Base-by-base conservation (phyloP, 2,329 filamentous ascomycete species). In the Penicillium brevicompactum region DNA sequence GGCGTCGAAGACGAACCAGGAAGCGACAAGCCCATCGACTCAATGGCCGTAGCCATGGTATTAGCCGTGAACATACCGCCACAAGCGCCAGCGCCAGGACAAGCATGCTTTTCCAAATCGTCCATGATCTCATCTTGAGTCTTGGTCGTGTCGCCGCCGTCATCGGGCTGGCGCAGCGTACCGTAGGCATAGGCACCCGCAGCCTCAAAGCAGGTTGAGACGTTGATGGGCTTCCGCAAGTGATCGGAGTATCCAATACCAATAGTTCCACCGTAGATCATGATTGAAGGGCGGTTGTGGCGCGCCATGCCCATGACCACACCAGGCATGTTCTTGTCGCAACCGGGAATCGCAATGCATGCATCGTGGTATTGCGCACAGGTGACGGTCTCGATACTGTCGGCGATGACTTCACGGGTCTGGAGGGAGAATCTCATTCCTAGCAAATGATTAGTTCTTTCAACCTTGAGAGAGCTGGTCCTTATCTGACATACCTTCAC, bases 281-380 rank as follows among this genome's bases (percentile, higher is more conserved):
- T 96, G 70, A 97, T 80, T 46, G 91, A 94, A 4, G 93, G 93
- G 9, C 93, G 84, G 75, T 97, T 97, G 76, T 95, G 91, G 54
- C 93, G 85, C 13, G 90, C 91, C 69, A 94, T 92, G 0, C 90
- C 92, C 87, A 96, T 96, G 67, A 92, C 79, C 11, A 94, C 90
- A 75, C 90, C 90, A 1, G 92, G 92, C 94, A 99, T 97, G 80
- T 99, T 99, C 86, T 99, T 99, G 84, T 99, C 94, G 77, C 94
- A 99, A 46, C 94, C 94, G 13, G 94, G 94, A 67, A 99, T 89
- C 50, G 91, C 96, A 72, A 99, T 89, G 76, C 97, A 97, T 65
- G 87, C 93, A 75, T 99, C 94, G 73, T 99, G 97, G 92, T 92
- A 97, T 78, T 99, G 94, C 14, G 92, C 94, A 64, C 92, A 89